Base-by-base conservation (phyloP, 345 rosid species). In the Pistacia integerrima region DNA sequence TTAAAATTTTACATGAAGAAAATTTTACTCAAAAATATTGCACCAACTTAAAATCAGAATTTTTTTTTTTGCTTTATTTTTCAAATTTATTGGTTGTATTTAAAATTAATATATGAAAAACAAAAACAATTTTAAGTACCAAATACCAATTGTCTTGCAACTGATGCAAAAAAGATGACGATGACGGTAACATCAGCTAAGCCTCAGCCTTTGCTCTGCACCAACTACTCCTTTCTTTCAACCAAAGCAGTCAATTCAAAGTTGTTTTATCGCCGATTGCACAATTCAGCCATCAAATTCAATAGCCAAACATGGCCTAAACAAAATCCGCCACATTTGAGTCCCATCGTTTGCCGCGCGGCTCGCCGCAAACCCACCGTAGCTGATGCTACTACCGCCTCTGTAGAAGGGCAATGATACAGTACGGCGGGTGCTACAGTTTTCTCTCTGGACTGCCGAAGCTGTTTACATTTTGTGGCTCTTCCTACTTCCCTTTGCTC, bases 401-500 rank as follows among this genome's bases (percentile, higher is more conserved):
- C 79, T 41, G 85, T 69, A 3, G 89, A 84, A 84, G 13, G 85
- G 75, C 38, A 74, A 79, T 76, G 86, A 78, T 30, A 72, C 18
- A 49, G 16, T 22, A 0, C 80, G 78, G 82, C 80, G 85, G 70
- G 78, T 81, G 60, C 60, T 87, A 77, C 89, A 89, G 72, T 63
- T 69, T n/a, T 70, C 79, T 22, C 83, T 93, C 52, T 92, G 98
- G 97, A 78, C 74, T 48, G 81, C 91, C 33, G 99, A 93, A 88
- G 90, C 90, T 64, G 87, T 84, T 76, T 96, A 96, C 85, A 88
- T 96, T 74, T 76, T 88, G 71, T 96, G 97, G 97, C 98, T 96
- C 76, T 91, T 96, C 82, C 83, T 96, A 65, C 98, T 96, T 52
- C 99, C 97, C 49, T 90, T 84, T 82, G 98, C 98, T 67, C 97